Evolutionary conservation across 371 early-diverging fungal genomes (phyloP).

Genomic region (Rhizopus stolonifer): DNA sequence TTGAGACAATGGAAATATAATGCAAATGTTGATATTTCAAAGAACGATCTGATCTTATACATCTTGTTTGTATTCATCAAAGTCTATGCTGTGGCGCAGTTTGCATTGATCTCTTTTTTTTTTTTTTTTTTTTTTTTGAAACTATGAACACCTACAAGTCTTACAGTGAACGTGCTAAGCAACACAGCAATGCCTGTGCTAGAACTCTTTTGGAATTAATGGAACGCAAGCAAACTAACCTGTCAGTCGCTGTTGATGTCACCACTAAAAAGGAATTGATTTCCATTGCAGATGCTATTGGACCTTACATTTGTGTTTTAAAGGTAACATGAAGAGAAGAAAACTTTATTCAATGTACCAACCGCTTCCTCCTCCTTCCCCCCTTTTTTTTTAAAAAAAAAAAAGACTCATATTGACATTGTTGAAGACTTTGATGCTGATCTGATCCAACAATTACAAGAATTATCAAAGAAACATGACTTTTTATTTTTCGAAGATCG

Average conservation of each 20-base stretch:
- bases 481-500: conserved; percentile 98
- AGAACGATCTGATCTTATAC: too few species aligned
- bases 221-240: conserved; percentile 89
- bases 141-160: conserved; percentile 46
- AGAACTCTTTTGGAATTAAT: conserved; percentile 77
- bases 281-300: conserved; percentile 81
- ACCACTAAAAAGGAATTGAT: conserved; percentile 84
- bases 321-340: conserved; percentile 81
- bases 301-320: conserved; percentile 91
- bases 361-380: not conserved
- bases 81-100: not conserved
- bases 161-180: conserved; percentile 55
- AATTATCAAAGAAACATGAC: conserved; percentile 80
- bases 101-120: not conserved
- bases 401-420: conserved; percentile 92
- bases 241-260: conserved; percentile 90
- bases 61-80: not conserved
- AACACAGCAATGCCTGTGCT: conserved; percentile 69
- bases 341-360: too few species aligned
- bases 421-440: conserved; percentile 89
- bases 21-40: too few species aligned
- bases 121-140: not conserved
- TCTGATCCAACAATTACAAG: conserved; percentile 69
- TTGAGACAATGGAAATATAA: too few species aligned
- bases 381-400: not conserved